These are phyloP conservation scores for Hypoxylon crocopeplum DNA, from an alignment of 495 filamentous ascomycete genomes.

Conservation along the genomic window DNA sequence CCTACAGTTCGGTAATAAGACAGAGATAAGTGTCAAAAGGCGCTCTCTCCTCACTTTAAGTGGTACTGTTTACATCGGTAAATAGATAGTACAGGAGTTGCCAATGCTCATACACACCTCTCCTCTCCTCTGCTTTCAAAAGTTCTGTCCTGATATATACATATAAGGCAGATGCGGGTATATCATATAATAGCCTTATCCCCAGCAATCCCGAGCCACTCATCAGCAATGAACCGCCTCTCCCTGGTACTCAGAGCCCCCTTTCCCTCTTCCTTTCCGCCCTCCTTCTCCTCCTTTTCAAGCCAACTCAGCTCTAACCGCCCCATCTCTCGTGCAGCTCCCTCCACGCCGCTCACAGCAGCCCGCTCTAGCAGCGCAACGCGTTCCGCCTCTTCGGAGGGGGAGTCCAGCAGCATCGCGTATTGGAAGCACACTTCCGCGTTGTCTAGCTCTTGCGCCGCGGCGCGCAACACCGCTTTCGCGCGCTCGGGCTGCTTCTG, in stretches of 20 bases:
- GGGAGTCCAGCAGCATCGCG: slow-evolving; percentile 37
- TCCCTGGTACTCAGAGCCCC: slow-evolving; percentile 14
- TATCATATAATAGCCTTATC: slow-evolving; percentile 2
- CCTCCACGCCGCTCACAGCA: slow-evolving; percentile 32
- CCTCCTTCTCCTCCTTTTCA: background rate
- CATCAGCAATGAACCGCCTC: slow-evolving; percentile 27
- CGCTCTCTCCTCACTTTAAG: too few relatives aligned
- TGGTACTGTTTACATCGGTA: too few relatives aligned
- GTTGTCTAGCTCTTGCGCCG: slow-evolving; percentile 40
- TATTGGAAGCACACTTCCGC: slow-evolving; percentile 29
- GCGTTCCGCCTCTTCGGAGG: slow-evolving; percentile 20
- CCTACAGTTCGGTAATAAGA: too few relatives aligned
- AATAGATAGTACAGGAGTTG: too few relatives aligned
- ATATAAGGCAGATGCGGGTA: too few relatives aligned
- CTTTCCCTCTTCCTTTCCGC: background rate
- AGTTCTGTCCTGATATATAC: too few relatives aligned
- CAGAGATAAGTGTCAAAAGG: too few relatives aligned
- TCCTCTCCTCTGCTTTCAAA: too few relatives aligned
- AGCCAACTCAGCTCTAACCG: too few relatives aligned
- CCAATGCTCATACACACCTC: too few relatives aligned
- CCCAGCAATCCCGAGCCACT: slow-evolving; percentile 29
- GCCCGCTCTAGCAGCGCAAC: slow-evolving; percentile 36
- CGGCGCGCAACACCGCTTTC: slow-evolving; percentile 24
- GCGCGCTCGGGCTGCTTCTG: slow-evolving; percentile 30
- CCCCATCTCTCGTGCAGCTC: slow-evolving; percentile 33